phyloP scores from a whole-genome alignment of 2,329 filamentous ascomycete species.

The Pseudogymnoascus pannorum region DNA sequence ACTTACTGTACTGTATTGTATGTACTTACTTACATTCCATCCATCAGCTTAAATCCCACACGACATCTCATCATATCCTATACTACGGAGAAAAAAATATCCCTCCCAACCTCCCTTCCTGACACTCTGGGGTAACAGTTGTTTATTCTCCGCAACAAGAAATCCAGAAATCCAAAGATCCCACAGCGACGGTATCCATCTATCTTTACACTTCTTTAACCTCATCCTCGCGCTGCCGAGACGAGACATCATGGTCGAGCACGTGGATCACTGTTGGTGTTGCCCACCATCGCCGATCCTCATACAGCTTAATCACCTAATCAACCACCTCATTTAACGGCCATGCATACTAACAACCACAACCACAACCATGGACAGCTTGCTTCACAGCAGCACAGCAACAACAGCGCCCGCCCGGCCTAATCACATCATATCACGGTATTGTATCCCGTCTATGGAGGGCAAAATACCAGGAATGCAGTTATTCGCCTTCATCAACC shows the following conservation, averaged over 20 bases:
- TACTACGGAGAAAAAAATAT: neutral
- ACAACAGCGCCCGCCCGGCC: neutral
- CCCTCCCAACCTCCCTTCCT: neutral
- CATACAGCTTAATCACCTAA: constrained; percentile 4
- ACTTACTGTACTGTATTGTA: no score
- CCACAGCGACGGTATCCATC: neutral
- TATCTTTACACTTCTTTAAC: neutral
- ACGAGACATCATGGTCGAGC: neutral
- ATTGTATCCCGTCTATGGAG: neutral
- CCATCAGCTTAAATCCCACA: neutral
- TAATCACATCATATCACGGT: neutral
- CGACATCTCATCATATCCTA: neutral
- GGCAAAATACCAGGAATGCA: neutral
- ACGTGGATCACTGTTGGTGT: neutral
- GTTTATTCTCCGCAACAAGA: neutral
- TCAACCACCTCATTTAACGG: neutral
- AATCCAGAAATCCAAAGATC: neutral
- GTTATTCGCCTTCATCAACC: neutral
- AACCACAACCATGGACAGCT: neutral
- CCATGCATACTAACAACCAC: neutral
- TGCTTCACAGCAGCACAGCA: neutral
- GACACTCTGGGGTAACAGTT: neutral
- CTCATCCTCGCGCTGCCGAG: neutral
- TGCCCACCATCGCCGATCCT: neutral
- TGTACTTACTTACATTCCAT: neutral